A percentile compares a stretch with the other conserved stretches of the same genome.
These are phyloP conservation scores for Exophiala mesophila DNA, from an alignment of 2,329 filamentous ascomycete species.

Conservation along the genomic window DNA sequence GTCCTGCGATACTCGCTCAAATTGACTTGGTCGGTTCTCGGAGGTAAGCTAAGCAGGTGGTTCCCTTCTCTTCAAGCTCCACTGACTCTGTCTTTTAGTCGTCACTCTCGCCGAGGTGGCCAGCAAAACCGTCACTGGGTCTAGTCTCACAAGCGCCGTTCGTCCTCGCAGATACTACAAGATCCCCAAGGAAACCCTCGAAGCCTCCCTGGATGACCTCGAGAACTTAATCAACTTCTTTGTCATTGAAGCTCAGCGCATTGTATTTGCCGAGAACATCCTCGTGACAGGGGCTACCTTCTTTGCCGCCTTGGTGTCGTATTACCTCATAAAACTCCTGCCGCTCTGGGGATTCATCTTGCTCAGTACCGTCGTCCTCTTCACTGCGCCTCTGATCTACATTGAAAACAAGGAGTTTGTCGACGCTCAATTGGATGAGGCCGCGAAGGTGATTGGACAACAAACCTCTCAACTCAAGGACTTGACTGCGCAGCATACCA, in stretches of 20 bases:
- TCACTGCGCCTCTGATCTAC: constrained; percentile 59
- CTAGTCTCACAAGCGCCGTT: constrained; percentile 57
- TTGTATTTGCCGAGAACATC: constrained; percentile 62
- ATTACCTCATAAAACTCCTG: constrained; percentile 62
- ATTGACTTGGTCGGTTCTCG: constrained; percentile 54
- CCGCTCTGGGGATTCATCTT: constrained; percentile 61
- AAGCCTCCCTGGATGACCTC: constrained; percentile 57
- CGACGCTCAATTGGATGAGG: constrained; percentile 54
- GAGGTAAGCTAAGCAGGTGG: constrained; percentile 52
- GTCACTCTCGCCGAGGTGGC: constrained; percentile 54
- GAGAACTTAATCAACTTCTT: constrained; percentile 65
- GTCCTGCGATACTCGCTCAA: constrained; percentile 59
- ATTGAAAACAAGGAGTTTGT: constrained; percentile 62
- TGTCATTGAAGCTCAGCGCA: constrained; percentile 62
- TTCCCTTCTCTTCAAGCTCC: too few relatives aligned
- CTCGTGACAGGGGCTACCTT: constrained; percentile 57
- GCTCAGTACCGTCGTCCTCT: constrained; percentile 52
- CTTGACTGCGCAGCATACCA: constrained; percentile 56
- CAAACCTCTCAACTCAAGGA: constrained; percentile 58
- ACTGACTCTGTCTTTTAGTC: constrained; percentile 27
- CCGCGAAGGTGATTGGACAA: constrained; percentile 49
- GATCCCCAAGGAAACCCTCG: constrained; percentile 59
- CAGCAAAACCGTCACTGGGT: constrained; percentile 52
- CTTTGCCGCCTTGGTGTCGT: constrained; percentile 53
- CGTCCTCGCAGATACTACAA: constrained; percentile 62